A percentile compares a stretch with the other conserved stretches of the same genome.
phyloP scores from a whole-genome alignment of 257 asterid genomes.

The Fraxinus pennsylvanica region DNA sequence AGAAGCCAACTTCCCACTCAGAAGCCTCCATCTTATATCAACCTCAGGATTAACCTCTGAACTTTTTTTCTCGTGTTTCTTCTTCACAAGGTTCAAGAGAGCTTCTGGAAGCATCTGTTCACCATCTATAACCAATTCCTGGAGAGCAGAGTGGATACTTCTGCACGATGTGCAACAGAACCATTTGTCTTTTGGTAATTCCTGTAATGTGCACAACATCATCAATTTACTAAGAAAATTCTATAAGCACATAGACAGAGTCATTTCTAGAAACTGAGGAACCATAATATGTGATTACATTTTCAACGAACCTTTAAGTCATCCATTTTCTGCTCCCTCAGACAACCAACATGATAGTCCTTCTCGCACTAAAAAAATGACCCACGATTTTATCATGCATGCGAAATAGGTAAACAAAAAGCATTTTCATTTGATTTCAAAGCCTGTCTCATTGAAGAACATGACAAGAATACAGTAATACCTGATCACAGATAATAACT shows the following conservation, averaged over 20 bases:
- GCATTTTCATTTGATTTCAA: slow-evolving; percentile 16
- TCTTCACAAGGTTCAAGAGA: slow-evolving; percentile 42
- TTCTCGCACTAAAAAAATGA: slow-evolving; percentile 71
- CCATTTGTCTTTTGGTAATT: slow-evolving; percentile 77
- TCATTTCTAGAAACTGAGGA: neutral
- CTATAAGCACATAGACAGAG: neutral
- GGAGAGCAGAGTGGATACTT: slow-evolving; percentile 52
- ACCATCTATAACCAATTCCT: slow-evolving; percentile 54
- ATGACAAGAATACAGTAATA: slow-evolving; percentile 23
- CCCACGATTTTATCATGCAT: slow-evolving; percentile 5
- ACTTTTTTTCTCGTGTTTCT: slow-evolving; percentile 45
- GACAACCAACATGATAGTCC: slow-evolving; percentile 86
- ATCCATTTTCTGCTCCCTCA: slow-evolving; percentile 66
- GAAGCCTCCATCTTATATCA: slow-evolving; percentile 74
- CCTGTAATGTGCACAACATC: slow-evolving; percentile 47
- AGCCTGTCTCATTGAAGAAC: slow-evolving; percentile 4
- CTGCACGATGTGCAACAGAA: slow-evolving; percentile 41
- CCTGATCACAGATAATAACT: slow-evolving; percentile 94
- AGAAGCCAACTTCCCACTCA: slow-evolving; percentile 62
- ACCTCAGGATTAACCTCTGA: slow-evolving; percentile 35
- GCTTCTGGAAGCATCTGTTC: slow-evolving; percentile 66
- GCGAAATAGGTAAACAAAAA: slow-evolving; percentile 17
- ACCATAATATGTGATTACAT: neutral
- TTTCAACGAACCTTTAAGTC: slow-evolving; percentile 59
- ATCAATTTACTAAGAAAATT: slow-evolving; percentile 11